A percentile compares a stretch with the other conserved stretches of the same genome.
phyloP scores from a whole-genome alignment of 352 stramenopile genomes.

The Saprolegnia parasitica region DNA sequence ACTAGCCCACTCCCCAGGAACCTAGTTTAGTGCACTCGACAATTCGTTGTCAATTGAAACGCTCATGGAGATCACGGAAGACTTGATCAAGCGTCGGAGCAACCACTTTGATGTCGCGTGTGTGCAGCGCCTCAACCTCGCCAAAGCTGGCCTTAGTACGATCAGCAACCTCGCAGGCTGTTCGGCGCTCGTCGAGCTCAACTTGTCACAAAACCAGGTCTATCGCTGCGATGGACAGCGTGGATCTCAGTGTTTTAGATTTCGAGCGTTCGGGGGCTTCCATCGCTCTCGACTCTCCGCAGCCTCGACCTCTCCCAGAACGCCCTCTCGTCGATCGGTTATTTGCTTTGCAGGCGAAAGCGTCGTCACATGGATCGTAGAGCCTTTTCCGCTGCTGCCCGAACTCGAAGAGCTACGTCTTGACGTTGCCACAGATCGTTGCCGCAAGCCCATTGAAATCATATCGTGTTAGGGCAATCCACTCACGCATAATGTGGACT shows the following conservation, averaged over 20 bases:
- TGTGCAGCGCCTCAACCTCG: constrained; percentile 62
- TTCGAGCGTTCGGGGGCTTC: constrained; percentile 40
- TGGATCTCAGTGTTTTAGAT: constrained; percentile 35
- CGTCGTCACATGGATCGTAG: constrained; percentile 30
- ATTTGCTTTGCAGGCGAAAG: not conserved
- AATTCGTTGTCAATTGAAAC: not conserved
- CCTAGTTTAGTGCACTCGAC: too few species aligned
- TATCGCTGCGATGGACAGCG: not conserved
- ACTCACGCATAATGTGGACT: constrained; percentile 41
- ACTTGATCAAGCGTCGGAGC: constrained; percentile 64
- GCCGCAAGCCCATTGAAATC: not conserved
- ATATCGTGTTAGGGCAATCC: constrained; percentile 44
- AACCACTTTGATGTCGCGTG: constrained; percentile 71
- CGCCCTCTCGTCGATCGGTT: constrained; percentile 44
- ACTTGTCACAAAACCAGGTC: constrained; percentile 52
- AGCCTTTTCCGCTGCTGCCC: constrained; percentile 40
- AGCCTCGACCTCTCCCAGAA: constrained; percentile 52
- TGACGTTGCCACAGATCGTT: constrained; percentile 32
- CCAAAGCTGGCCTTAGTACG: constrained; percentile 36
- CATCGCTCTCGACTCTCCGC: constrained; percentile 39
- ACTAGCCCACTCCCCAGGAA: too few species aligned
- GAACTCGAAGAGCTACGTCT: constrained; percentile 52
- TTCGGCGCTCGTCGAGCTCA: constrained; percentile 51
- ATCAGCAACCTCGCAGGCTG: constrained; percentile 46
- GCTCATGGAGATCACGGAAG: constrained; percentile 54